Base-by-base conservation (phyloP, 225 moss, liverwort and hornwort species). In the Takakia lepidozioides region DNA sequence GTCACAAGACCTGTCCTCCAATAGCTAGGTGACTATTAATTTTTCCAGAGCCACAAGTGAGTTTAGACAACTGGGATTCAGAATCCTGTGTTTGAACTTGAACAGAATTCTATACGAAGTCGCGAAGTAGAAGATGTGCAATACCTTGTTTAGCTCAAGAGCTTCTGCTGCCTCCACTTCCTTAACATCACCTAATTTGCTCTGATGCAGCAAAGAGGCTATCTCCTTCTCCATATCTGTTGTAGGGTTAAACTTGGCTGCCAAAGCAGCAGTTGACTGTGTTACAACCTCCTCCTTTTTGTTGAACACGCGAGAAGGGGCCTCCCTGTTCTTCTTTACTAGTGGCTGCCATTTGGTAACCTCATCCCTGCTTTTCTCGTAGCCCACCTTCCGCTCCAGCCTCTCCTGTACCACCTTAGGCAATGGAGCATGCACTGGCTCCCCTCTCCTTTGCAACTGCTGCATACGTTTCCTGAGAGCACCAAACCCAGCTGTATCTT, bases 221-320 rank as follows among this genome's bases (percentile, higher is more conserved):
- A 99, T 72, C 57, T 99, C 98, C 57, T 74, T 87, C 57, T 99
- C 98, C 49, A 99, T 70, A 46, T 83, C 81, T n/a, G 74, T 91
- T 20, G 52, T 42, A 27, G 98, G 80, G 51, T 57, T 73, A 21
- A 91, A 87, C 61, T 78, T 83, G 39, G 68, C 75, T 29, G 85
- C 98, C 41, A 91, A 49, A 14, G 77, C 60, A 55, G 80, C 75
- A 29, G 82, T 64, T 24, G 98, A 70, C 0, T 71, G 35, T 26
- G 69, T 55, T 39, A 74, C 68, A 1, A 34, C 41, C 26, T 53
- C 23, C 43, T 81, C 81, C 61, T 62, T 74, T 54, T 69, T 61
- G 55, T 83, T 85, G 38, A 99, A 83, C 18, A 58, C 15, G 23
- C 77, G 65, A 21, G 87, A 63, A 23, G 82, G 68, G 26, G 98